phyloP scores from a whole-genome alignment of 2,329 filamentous ascomycete species.

The Domatiomyces catenatus region DNA sequence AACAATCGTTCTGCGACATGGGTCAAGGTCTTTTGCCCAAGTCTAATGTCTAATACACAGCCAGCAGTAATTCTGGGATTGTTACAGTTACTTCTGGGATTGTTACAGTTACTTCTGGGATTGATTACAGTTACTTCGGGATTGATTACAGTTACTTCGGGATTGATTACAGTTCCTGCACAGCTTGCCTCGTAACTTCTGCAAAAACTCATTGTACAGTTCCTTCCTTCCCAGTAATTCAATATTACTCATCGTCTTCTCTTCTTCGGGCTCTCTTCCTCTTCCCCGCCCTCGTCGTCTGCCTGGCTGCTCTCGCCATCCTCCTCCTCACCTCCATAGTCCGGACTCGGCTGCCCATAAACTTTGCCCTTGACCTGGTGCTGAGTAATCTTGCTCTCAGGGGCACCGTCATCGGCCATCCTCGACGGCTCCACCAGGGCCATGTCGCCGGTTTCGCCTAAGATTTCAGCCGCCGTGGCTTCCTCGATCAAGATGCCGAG shows the following conservation, averaged over 20 bases:
- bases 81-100: too few relatives aligned
- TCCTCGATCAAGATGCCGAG: conserved; percentile 48
- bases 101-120: not conserved
- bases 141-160: too few relatives aligned
- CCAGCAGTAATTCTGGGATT: too few relatives aligned
- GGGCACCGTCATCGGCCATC: conserved; percentile 5
- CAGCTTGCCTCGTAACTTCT: not conserved
- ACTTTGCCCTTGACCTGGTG: conserved; percentile 15
- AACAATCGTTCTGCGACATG: not conserved
- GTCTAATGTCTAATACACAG: too few relatives aligned
- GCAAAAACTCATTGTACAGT: too few relatives aligned
- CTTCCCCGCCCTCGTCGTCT: conserved; percentile 6
- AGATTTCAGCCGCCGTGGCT: conserved; percentile 31
- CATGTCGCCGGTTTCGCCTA: conserved; percentile 44
- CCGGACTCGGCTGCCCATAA: conserved; percentile 1
- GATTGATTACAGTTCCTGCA: not conserved
- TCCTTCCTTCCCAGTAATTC: too few relatives aligned
- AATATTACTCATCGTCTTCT: conserved; percentile 4
- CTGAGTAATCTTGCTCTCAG: conserved; percentile 9
- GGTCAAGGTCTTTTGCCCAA: too few relatives aligned
- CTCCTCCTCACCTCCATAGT: not conserved
- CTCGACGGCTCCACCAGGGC: conserved; percentile 38
- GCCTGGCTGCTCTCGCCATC: not conserved
- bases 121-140: too few relatives aligned
- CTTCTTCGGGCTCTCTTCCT: conserved; percentile 7